Base-by-base conservation (phyloP, 805 yeast species). In the Candida sonorensis region DNA sequence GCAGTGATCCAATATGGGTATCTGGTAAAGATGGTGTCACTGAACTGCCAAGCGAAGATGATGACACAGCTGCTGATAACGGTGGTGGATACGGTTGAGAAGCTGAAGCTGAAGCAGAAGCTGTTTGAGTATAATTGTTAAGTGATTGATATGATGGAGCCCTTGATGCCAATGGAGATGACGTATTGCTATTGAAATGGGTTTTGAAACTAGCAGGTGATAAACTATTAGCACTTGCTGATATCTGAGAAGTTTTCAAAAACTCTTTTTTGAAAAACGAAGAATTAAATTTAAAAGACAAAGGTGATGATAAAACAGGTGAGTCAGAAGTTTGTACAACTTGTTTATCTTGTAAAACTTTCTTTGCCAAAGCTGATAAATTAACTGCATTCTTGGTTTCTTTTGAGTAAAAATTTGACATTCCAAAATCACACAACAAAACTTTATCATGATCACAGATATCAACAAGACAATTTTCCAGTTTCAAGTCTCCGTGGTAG, bases 391-490 rank as follows among this genome's bases (percentile, higher is more conserved):
- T 15, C 6, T 27, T 29, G 14, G 20, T 30, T 13, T 33, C 37
- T n/a, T 38, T 38, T 35, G 42, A 37, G 33, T 42, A 44, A 38
- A 44, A 51, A 32, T 47, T 41, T 3, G 76, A 61, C 94, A 88
- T 84, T 5, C 97, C 97, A 61, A 88, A 88, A 57, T 88, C 97
- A 59, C 96, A 84, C 6, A 88, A 52, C 17, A 80, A 51, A 40
- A 84, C 64, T 27, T 60, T 61, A 33, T 53, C 46, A 10, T 42
- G 27, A n/a, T 45, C 27, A 14, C 41, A 38, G 14, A 63, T 59
- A 39, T 77, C 77, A 17, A 84, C 53, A 27, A 85, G 59, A 39
- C 90, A 82, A 49, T 85, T 85, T 46, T 85, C 95, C 27, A 85
- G 64, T 57, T 85, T 85, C 29, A 85, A 55, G 57, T 85, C 95